These are phyloP conservation scores for Tarenaya hassleriana DNA, from an alignment of 345 rosid genomes.

Conservation along the genomic window DNA sequence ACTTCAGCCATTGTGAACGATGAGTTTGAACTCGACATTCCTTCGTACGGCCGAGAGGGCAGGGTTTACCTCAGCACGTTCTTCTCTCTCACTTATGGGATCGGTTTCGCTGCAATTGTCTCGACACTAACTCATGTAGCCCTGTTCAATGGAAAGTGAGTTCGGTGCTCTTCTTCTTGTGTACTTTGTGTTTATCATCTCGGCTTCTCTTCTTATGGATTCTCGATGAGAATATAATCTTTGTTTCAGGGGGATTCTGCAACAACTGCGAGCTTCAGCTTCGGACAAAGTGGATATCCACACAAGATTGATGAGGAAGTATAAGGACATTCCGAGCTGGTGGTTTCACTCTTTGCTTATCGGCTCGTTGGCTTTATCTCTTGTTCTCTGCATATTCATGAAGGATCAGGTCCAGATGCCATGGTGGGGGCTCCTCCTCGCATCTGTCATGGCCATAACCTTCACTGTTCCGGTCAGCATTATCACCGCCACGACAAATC, in stretches of 20 bases:
- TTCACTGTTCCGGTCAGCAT: slow-evolving; percentile 55
- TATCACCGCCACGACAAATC: slow-evolving; percentile 55
- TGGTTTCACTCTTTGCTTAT: slow-evolving; percentile 43
- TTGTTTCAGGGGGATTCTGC: slow-evolving; percentile 40
- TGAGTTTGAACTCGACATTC: slow-evolving; percentile 43
- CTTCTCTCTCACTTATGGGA: slow-evolving; percentile 50
- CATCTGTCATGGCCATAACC: slow-evolving; percentile 38
- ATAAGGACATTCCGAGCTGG: slow-evolving; percentile 50
- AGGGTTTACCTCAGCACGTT: slow-evolving; percentile 40
- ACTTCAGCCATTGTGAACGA: slow-evolving; percentile 42
- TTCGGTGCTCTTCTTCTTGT: no score
- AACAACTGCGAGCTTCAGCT: slow-evolving; percentile 43
- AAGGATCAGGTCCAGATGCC: slow-evolving; percentile 55
- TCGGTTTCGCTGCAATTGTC: slow-evolving; percentile 51
- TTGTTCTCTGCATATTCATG: slow-evolving; percentile 44
- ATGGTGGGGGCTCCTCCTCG: slow-evolving; percentile 62
- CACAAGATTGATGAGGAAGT: slow-evolving; percentile 57
- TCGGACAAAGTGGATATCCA: slow-evolving; percentile 45
- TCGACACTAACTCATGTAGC: slow-evolving; percentile 48
- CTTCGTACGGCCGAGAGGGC: slow-evolving; percentile 35
- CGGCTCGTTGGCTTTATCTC: slow-evolving; percentile 36
- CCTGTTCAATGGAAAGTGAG: slow-evolving; percentile 61
- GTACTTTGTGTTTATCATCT: no score
- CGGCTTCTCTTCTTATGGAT: no score
- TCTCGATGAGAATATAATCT: neutral